Evolutionary conservation across 129 eudicot species (phyloP), one percentile per base, ranked within the genome.

Genomic region (Ambrosia artemisiifolia): DNA sequence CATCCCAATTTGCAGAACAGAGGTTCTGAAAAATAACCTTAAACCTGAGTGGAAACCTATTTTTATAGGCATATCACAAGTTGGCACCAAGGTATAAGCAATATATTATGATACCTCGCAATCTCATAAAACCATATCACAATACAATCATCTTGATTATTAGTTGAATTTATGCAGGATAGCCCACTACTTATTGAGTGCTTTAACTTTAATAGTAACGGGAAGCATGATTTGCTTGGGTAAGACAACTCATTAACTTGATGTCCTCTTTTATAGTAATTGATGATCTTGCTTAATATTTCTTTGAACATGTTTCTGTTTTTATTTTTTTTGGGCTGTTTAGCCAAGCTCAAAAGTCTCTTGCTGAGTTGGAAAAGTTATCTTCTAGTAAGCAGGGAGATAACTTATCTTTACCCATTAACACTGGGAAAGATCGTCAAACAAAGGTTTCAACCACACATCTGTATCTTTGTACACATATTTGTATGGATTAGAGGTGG

Each of bases 211-310:
- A 93, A 93, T 65, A 67, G 84, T 84, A 93, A 79, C 47, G 98
- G 98, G 34, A 93, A 90, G 42, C 98, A 93, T 78, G 92, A 84
- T 78, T 78, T 89, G 72, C 74, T 93, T 72, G 98, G 98, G 98
- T 93, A 85, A 85, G 84, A 36, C 46, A 16, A 51, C 11, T 35
- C 32, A n/a, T 54, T 51, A 65, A 72, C 69, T 24, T 14, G 5
- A 81, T 71, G 20, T 35, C 40, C 60, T 40, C 17, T 5, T 20
- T 63, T 49, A 46, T 75, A 63, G 36, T 9, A 38, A n/a, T 16
- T 73, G 70, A 47, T 18, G 35, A 55, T 60, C 44, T 71, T 47
- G 40, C 11, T 73, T 70, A 36, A 67, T 74, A 13, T 43, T 60
- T 71, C 6, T 79, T 4, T 14, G 2, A 70, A 78, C 56, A 68